Percentiles rank a stretch among this genome's conserved stretches.
Evolutionary conservation across 1,284 basidiomycete species (phyloP).

Genomic region (Ceratorhiza oryzae-sativae): DNA sequence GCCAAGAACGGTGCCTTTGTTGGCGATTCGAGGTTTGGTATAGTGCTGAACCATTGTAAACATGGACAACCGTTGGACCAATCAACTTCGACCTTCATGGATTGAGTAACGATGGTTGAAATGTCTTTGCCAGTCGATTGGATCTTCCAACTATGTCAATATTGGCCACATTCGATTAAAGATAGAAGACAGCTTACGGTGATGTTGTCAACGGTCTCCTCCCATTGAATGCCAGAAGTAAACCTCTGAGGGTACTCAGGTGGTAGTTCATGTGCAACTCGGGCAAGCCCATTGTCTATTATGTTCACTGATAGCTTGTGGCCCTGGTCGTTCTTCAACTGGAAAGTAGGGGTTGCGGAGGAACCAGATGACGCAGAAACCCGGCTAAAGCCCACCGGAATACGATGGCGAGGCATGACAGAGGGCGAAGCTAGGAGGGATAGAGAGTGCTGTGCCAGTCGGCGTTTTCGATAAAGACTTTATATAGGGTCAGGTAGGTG

Average conservation of each 20-base stretch:
- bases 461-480: not conserved
- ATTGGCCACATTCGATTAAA: constrained; percentile 1
- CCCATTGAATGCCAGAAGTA: constrained; percentile 27
- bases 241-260: constrained; percentile 8
- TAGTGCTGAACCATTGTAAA: constrained; percentile 34
- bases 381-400: constrained; percentile 23
- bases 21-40: constrained; percentile 8
- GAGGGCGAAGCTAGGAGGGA: not conserved
- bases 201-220: not conserved
- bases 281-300: constrained; percentile 3
- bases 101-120: constrained; percentile 19
- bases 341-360: not conserved
- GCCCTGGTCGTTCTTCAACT: constrained; percentile 16
- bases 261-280: constrained; percentile 35
- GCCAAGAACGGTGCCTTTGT: constrained; percentile 13
- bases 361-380: not conserved
- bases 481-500: not conserved
- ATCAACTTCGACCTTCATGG: constrained; percentile 22
- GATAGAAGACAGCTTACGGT: not conserved
- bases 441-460: not conserved
- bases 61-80: constrained; percentile 37
- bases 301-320: constrained; percentile 32
- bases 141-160: not conserved
- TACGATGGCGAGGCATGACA: constrained; percentile 31
- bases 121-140: not conserved